Conservation (phyloP, 2,329 filamentous ascomycete species). For the Hymenoscyphus salicellus region DNA sequence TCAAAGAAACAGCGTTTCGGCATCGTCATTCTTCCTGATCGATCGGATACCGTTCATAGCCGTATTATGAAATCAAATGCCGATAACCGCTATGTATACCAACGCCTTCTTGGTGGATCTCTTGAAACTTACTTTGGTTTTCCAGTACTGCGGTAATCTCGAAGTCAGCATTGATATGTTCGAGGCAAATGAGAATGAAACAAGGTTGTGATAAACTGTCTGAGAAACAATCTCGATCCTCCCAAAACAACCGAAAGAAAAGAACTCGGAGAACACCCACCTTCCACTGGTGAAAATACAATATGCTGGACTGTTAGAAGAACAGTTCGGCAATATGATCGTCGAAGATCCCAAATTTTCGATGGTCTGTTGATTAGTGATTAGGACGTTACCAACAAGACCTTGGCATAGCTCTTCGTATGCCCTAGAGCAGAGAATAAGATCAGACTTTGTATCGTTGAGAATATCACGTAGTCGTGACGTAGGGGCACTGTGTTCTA, state of each 20-base stretch:
- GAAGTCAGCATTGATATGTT: no score
- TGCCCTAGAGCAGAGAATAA: slow-evolving; percentile 15
- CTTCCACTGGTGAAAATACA: slow-evolving; percentile 33
- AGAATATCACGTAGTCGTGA: slow-evolving; percentile 26
- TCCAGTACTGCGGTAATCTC: slow-evolving; percentile 24
- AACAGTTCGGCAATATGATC: slow-evolving; percentile 4
- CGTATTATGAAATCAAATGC: no score
- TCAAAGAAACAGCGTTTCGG: no score
- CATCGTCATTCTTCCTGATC: no score
- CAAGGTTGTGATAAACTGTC: no score
- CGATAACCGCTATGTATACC: no score
- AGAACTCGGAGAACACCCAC: no score
- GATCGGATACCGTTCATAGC: no score
- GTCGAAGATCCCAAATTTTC: background rate
- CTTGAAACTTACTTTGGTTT: slow-evolving; percentile 20
- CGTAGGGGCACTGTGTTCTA: slow-evolving; percentile 33
- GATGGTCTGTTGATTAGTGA: slow-evolving; percentile 6
- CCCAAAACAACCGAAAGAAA: no score
- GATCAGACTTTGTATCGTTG: slow-evolving; percentile 8
- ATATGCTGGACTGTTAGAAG: slow-evolving; percentile 15
- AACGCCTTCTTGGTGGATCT: no score
- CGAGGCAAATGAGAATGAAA: no score
- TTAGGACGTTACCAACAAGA: slow-evolving; percentile 7
- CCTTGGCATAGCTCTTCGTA: slow-evolving; percentile 4
- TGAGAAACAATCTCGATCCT: no score